Base-by-base conservation (phyloP, 2,329 filamentous ascomycete genomes). In the Xenoacremonium recifei region DNA sequence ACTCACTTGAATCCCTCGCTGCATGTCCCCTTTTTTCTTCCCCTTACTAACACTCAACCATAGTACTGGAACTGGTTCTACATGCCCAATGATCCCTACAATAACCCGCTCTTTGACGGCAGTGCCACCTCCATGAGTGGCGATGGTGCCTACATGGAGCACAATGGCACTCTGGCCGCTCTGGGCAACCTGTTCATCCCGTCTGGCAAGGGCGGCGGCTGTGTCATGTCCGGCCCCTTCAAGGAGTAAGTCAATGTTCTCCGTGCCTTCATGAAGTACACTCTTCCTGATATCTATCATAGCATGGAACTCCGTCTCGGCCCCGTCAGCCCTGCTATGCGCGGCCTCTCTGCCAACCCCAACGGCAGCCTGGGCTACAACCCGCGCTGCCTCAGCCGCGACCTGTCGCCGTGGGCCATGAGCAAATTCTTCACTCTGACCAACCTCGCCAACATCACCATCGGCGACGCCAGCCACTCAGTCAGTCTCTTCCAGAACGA, bases 41-140 rank as follows among this genome's bases (percentile, higher is more conserved):
- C n/a, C n/a, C 30, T 11, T 33, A 15, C 9, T 23, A 5, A 33
- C 17, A 12, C 17, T n/a, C 9, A 27, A 12, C 15, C 31, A n/a
- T 40, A 66, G 37, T 77, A 76, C 61, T 70, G 68, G 61, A 71
- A 77, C 53, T 79, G 74, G 75, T 63, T 66, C 3, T 67, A 64
- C 48, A 71, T 69, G 55, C 65, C 70, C 6, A 45, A 57, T 3
- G 69, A 73, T n/a, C 65, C 69, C 42, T 44, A 58, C 33, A 62
- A 68, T 42, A 77, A 75, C 0, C 71, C 75, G 12, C 54, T 79
- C 31, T 79, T 82, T 50, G 71, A 76, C 49, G 77, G 77, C 37
- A 69, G 68, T 42, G 61, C 62, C 3, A 70, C 66, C 44, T 69
- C 63, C 38, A 57, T 76, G 62, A 67, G 68, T 13, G 70, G 72